phyloP scores from a whole-genome alignment of 352 stramenopile species.

The Phytophthora citricola region DNA sequence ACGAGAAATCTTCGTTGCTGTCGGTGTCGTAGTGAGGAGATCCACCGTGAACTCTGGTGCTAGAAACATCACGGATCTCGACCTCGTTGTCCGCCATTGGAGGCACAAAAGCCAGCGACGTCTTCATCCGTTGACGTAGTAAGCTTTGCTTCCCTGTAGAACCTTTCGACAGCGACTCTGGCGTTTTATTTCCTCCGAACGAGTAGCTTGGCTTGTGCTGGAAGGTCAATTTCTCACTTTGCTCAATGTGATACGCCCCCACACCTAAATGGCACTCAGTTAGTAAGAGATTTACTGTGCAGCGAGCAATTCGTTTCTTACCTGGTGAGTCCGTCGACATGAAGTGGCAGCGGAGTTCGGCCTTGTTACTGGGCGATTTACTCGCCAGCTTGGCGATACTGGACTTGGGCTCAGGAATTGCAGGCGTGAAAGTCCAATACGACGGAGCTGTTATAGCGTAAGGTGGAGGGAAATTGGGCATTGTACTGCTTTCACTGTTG shows the following conservation, averaged over 20 bases:
- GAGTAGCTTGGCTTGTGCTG: slow-evolving; percentile 45
- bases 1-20: background rate
- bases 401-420: slow-evolving; percentile 29
- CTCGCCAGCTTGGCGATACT: slow-evolving; percentile 31
- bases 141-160: slow-evolving; percentile 6
- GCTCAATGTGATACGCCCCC: slow-evolving; percentile 56
- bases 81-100: slow-evolving; percentile 5
- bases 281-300: background rate
- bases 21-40: background rate
- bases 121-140: slow-evolving; percentile 31
- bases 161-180: background rate
- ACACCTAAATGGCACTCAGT: slow-evolving; percentile 35
- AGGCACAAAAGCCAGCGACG: slow-evolving; percentile 29
- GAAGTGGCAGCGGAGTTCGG: slow-evolving; percentile 24
- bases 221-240: slow-evolving; percentile 55
- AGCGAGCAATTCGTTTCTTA: slow-evolving; percentile 3
- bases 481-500: slow-evolving; percentile 13
- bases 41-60: too few species aligned
- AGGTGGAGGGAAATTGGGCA: slow-evolving; percentile 37
- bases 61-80: background rate
- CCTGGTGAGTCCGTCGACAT: slow-evolving; percentile 25
- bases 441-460: slow-evolving; percentile 42
- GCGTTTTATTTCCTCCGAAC: slow-evolving; percentile 31
- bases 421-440: slow-evolving; percentile 39
- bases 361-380: slow-evolving; percentile 24